Conservation (phyloP, 139 green algal species). For the Zygnema cylindricum region DNA sequence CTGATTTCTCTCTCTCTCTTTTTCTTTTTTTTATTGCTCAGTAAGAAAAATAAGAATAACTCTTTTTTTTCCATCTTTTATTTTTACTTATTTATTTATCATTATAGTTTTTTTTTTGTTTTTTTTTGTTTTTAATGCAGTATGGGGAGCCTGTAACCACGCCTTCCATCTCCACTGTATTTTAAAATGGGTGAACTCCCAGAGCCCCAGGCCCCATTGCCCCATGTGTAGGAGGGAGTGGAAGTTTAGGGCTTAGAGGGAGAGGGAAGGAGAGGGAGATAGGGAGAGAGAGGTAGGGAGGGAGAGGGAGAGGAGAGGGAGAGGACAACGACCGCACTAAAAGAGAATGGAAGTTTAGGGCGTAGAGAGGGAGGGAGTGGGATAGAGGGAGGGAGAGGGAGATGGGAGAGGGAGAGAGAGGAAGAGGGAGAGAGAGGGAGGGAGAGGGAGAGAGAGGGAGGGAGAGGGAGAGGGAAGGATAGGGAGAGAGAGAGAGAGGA, state of each 20-base stretch:
- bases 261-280: neutral
- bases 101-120: too few species aligned
- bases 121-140: conserved; percentile 49
- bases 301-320: neutral
- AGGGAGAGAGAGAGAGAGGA: neutral
- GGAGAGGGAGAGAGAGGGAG: neutral
- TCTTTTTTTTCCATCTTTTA: too few species aligned
- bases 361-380: neutral
- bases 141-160: conserved; percentile 68
- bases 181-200: conserved; percentile 67
- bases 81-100: too few species aligned
- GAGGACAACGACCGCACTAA: too few species aligned
- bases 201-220: conserved; percentile 59
- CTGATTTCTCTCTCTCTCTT: neutral
- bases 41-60: too few species aligned
- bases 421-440: neutral
- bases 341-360: too few species aligned
- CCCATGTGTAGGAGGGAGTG: conserved; percentile 67
- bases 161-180: conserved; percentile 73
- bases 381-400: neutral
- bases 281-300: neutral
- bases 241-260: conserved; percentile 47
- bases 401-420: neutral
- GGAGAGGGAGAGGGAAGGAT: neutral
- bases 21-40: too few species aligned